These are phyloP conservation scores for Aspergillus campestris DNA, from an alignment of 495 filamentous ascomycete species.

Conservation along the genomic window DNA sequence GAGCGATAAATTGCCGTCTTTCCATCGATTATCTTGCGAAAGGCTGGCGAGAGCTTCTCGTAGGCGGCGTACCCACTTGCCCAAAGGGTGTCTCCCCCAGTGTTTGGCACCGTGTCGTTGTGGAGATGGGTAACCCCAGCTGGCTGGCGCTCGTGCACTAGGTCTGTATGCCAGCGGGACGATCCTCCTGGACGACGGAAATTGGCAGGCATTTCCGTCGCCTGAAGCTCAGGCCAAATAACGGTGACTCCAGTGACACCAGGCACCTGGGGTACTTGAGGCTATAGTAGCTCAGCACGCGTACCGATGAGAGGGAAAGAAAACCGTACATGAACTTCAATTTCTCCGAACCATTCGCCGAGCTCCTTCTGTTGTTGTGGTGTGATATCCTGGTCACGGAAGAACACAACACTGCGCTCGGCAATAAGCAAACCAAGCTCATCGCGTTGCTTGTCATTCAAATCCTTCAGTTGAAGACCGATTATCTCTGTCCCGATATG, in stretches of 20 bases:
- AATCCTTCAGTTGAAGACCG: constrained; percentile 59
- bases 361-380: constrained; percentile 61
- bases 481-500: constrained; percentile 68
- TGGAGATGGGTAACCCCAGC: constrained; percentile 63
- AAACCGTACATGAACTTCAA: constrained; percentile 55
- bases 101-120: constrained; percentile 54
- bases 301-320: background rate
- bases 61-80: constrained; percentile 62
- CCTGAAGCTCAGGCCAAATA: constrained; percentile 58
- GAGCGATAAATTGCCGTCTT: constrained; percentile 57
- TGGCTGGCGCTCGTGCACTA: constrained; percentile 62
- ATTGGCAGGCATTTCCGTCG: constrained; percentile 43
- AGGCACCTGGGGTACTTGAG: constrained; percentile 62
- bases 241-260: constrained; percentile 56
- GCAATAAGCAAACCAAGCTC: constrained; percentile 66
- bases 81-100: constrained; percentile 68
- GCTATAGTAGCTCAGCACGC: constrained; percentile 27
- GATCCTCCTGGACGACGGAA: constrained; percentile 59
- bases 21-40: constrained; percentile 65
- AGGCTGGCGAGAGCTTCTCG: constrained; percentile 60
- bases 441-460: constrained; percentile 58
- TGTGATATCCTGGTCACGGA: constrained; percentile 61
- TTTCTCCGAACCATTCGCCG: constrained; percentile 56
- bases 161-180: constrained; percentile 60
- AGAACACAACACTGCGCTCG: constrained; percentile 68